Evolutionary conservation across 2,329 filamentous ascomycete species (phyloP).

Genomic region (Diaporthe ampelina): DNA sequence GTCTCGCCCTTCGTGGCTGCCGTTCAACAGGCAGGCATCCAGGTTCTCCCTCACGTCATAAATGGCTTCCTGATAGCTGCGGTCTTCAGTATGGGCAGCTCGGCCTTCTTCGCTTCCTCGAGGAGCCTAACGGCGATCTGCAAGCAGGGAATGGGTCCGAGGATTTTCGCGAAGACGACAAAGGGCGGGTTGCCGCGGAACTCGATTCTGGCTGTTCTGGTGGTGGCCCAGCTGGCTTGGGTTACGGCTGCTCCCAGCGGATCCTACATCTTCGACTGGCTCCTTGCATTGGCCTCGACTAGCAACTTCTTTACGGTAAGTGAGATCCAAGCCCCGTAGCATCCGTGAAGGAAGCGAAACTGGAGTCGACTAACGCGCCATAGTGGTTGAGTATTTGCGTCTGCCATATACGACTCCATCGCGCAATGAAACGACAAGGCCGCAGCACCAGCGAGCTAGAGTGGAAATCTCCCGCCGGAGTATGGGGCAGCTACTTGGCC

Average conservation of each 20-base stretch:
- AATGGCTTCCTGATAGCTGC: conserved; percentile 43
- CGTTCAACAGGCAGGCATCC: conserved; percentile 49
- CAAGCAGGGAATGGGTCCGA: conserved; percentile 52
- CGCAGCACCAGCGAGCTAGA: conserved; percentile 52
- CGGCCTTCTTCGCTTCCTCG: conserved; percentile 58
- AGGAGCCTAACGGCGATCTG: conserved; percentile 55
- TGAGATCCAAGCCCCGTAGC: not conserved
- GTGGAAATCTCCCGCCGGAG: conserved; percentile 49
- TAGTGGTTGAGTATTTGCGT: conserved; percentile 61
- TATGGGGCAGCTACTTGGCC: conserved; percentile 46
- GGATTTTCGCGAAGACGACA: conserved; percentile 42
- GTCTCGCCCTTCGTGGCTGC: conserved; percentile 52
- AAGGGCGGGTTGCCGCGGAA: conserved; percentile 53
- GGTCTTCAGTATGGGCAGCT: conserved; percentile 55
- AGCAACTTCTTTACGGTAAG: conserved; percentile 58
- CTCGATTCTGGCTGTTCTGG: conserved; percentile 49
- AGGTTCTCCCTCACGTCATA: conserved; percentile 32
- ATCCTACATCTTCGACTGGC: conserved; percentile 59
- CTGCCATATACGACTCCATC: conserved; percentile 61
- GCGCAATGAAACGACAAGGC: conserved; percentile 56
- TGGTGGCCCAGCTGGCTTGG: conserved; percentile 58
- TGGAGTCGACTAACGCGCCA: not conserved
- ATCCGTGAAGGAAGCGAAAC: too few relatives aligned
- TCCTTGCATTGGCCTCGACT: conserved; percentile 65
- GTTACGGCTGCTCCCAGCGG: conserved; percentile 55